These are phyloP conservation scores for Fraxinus pennsylvanica DNA, from an alignment of 257 asterid species.

Conservation along the genomic window DNA sequence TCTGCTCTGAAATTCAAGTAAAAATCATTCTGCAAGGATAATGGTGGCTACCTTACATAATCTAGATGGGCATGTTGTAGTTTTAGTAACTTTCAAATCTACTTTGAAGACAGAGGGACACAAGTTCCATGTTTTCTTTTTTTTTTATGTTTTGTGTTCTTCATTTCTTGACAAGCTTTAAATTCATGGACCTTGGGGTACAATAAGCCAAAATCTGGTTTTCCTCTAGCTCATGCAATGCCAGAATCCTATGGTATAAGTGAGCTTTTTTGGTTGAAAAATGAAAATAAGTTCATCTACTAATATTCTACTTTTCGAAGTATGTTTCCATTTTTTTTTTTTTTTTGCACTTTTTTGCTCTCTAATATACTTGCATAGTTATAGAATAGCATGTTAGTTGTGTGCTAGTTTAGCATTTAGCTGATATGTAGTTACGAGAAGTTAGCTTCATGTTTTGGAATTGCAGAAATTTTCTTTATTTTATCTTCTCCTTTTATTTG, in stretches of 20 bases:
- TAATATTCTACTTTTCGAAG: no score
- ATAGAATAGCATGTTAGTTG: not conserved
- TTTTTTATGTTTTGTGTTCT: not conserved
- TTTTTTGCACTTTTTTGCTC: no score
- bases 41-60: not conserved
- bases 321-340: no score
- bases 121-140: not conserved
- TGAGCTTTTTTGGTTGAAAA: not conserved
- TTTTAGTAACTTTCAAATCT: constrained; percentile 1
- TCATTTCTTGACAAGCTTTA: not conserved
- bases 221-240: not conserved
- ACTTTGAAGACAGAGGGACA: not conserved
- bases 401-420: constrained; percentile 4
- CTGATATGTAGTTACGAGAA: not conserved
- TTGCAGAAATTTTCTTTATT: constrained; percentile 7
- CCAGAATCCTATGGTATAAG: not conserved
- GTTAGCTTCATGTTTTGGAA: constrained; percentile 3
- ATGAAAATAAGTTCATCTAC: not conserved
- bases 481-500: not conserved
- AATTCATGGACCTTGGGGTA: not conserved
- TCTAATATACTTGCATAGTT: not conserved
- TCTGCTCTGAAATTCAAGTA: not conserved
- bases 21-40: no score
- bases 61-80: not conserved
- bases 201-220: not conserved